phyloP scores from a whole-genome alignment of 225 moss, liverwort and hornwort genomes.

The Bryum argenteum region DNA sequence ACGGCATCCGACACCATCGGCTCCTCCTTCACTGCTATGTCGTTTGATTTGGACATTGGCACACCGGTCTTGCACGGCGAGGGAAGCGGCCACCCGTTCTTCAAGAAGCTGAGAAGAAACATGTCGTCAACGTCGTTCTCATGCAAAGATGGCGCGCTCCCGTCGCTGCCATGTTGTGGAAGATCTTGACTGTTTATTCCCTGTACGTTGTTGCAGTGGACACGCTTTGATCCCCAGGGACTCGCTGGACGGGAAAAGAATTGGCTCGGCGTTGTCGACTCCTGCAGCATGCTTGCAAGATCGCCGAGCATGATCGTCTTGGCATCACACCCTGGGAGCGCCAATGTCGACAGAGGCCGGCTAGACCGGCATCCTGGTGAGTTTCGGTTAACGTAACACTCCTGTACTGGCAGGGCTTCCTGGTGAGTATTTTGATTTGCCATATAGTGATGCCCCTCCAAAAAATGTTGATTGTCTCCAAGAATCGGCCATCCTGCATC shows the following conservation, averaged over 20 bases:
- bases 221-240: conserved; percentile 49
- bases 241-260: conserved; percentile 35
- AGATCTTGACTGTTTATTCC: conserved; percentile 3
- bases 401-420: neutral
- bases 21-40: conserved; percentile 34
- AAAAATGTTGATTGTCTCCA: conserved; percentile 21
- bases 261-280: conserved; percentile 26
- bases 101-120: conserved; percentile 38
- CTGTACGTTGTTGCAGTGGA: conserved; percentile 28
- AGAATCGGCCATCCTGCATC: conserved; percentile 36
- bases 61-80: conserved; percentile 32
- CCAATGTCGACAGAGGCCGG: conserved; percentile 34
- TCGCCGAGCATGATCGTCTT: conserved; percentile 29
- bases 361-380: conserved; percentile 40
- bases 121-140: conserved; percentile 49
- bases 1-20: conserved; percentile 14
- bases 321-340: conserved; percentile 28
- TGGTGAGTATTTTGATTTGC: neutral
- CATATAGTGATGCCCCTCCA: conserved; percentile 5
- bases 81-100: conserved; percentile 33
- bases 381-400: conserved; percentile 11
- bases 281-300: conserved; percentile 32
- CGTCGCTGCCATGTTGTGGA: conserved; percentile 9
- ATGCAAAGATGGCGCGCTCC: conserved; percentile 2
- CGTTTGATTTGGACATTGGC: neutral